These are phyloP conservation scores for Trifolium subterraneum DNA, from an alignment of 306 rosid genomes.

Conservation along the genomic window DNA sequence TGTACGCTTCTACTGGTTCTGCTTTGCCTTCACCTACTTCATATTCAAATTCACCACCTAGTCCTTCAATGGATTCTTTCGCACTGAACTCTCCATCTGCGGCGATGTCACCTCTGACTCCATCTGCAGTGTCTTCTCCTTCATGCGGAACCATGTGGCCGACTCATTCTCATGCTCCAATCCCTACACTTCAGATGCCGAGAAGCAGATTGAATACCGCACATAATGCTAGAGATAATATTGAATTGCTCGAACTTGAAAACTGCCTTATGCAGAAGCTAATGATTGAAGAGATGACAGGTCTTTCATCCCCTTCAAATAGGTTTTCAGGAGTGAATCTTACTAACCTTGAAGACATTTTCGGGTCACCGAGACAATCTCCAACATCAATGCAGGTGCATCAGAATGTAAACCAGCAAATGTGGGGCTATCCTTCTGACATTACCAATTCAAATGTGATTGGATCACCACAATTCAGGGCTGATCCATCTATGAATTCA, in stretches of 20 bases:
- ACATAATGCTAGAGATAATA: not conserved
- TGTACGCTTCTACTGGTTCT: not conserved
- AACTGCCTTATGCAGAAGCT: no score
- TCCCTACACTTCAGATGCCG: not conserved
- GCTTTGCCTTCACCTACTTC: not conserved
- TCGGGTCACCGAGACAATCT: not conserved
- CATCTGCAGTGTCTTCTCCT: not conserved
- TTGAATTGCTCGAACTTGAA: not conserved
- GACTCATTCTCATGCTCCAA: not conserved
- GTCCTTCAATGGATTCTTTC: not conserved
- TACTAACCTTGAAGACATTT: not conserved
- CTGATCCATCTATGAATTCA: constrained; percentile 50
- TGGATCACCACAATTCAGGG: constrained; percentile 52
- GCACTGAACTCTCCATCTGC: not conserved
- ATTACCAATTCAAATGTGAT: constrained; percentile 17
- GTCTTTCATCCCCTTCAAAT: not conserved
- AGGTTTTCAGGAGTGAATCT: not conserved
- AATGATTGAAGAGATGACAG: no score
- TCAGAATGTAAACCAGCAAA: not conserved
- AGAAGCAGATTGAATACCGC: not conserved
- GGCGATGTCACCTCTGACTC: not conserved
- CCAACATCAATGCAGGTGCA: not conserved
- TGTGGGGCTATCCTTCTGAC: not conserved
- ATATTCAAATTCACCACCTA: not conserved
- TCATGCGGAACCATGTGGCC: not conserved